phyloP scores from a whole-genome alignment of 768 basidiomycete genomes.

The Hygrophoropsis aurantiaca region DNA sequence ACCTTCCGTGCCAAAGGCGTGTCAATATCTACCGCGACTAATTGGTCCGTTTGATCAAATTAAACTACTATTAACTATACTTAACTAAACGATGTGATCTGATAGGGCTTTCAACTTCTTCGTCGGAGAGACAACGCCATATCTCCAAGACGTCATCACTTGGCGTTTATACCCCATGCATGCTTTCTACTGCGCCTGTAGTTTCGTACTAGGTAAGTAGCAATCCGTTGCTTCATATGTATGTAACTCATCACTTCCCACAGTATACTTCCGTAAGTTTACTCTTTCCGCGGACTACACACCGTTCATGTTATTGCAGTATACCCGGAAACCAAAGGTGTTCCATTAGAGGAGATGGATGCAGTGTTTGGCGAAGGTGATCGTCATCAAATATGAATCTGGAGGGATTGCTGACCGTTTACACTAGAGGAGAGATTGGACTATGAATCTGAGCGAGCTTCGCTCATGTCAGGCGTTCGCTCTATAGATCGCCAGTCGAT shows the following conservation, averaged over 20 bases:
- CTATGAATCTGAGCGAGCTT: constrained; percentile 63
- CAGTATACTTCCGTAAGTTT: constrained; percentile 75
- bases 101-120: constrained; percentile 79
- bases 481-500: constrained; percentile 40
- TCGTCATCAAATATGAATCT: background rate
- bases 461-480: constrained; percentile 43
- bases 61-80: constrained; percentile 8
- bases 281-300: constrained; percentile 2
- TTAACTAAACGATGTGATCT: too few species aligned
- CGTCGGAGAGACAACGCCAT: constrained; percentile 86
- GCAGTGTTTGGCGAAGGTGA: constrained; percentile 84
- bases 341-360: constrained; percentile 90
- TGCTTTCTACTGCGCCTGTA: constrained; percentile 86
- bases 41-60: constrained; percentile 39
- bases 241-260: constrained; percentile 7
- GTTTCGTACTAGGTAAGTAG: constrained; percentile 71
- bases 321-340: constrained; percentile 85
- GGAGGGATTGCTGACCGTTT: constrained; percentile 15
- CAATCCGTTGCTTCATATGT: background rate
- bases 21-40: constrained; percentile 88
- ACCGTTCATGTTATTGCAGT: constrained; percentile 51
- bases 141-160: constrained; percentile 80
- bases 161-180: constrained; percentile 98
- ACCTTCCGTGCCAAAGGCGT: constrained; percentile 94
- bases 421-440: constrained; percentile 57